Percentiles rank a stretch among this genome's conserved stretches.
These are phyloP conservation scores for Saksenaea oblongispora DNA, from an alignment of 371 early-diverging fungal species.

Conservation along the genomic window DNA sequence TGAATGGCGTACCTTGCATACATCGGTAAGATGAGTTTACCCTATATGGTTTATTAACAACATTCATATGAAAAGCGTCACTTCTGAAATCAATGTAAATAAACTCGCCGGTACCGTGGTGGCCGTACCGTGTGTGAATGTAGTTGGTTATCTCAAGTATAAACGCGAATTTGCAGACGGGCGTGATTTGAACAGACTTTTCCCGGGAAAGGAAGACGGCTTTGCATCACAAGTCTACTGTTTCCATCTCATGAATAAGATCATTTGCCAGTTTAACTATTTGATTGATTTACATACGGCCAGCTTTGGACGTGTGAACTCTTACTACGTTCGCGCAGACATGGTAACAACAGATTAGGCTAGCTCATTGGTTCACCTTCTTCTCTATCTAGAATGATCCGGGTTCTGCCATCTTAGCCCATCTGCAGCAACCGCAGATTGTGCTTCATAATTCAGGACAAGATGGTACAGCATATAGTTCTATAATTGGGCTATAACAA, in stretches of 20 bases:
- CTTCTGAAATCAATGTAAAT: slow-evolving; percentile 74
- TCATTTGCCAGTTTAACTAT: slow-evolving; percentile 79
- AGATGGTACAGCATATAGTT: slow-evolving; percentile 25
- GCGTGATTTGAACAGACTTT: slow-evolving; percentile 83
- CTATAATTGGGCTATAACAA: not conserved
- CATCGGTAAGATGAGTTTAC: slow-evolving; percentile 58
- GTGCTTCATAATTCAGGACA: slow-evolving; percentile 43
- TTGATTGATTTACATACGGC: slow-evolving; percentile 91
- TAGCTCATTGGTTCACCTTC: not conserved
- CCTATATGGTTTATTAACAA: not conserved
- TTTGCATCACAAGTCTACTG: slow-evolving; percentile 84
- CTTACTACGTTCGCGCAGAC: slow-evolving; percentile 86
- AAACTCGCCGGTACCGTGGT: slow-evolving; percentile 83
- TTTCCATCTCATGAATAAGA: slow-evolving; percentile 77
- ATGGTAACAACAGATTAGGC: slow-evolving; percentile 41
- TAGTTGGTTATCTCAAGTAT: slow-evolving; percentile 80
- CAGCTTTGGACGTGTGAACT: slow-evolving; percentile 83
- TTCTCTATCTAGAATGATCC: slow-evolving; percentile 56
- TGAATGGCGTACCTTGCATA: slow-evolving; percentile 91
- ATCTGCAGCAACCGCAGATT: slow-evolving; percentile 87
- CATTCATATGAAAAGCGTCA: slow-evolving; percentile 37
- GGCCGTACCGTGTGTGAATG: slow-evolving; percentile 87
- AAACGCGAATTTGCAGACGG: slow-evolving; percentile 83
- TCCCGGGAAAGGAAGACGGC: slow-evolving; percentile 80
- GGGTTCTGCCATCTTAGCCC: slow-evolving; percentile 74